Percentiles rank a stretch among this genome's conserved stretches.
Conservation (phyloP, 495 filamentous ascomycete genomes). For the Talaromyces stipitatus region DNA sequence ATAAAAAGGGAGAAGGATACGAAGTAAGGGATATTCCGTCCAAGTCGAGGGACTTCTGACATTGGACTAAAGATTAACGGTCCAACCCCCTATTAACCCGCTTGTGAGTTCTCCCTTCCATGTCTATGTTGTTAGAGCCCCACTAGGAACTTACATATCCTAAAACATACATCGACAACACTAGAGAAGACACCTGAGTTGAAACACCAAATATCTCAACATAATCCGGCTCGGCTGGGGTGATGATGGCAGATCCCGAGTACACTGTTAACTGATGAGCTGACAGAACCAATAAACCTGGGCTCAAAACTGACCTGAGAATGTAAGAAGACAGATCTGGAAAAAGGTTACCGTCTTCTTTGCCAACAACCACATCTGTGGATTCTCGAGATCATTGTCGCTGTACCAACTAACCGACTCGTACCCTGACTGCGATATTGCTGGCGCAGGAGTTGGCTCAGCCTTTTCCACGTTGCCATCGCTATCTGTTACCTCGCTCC, state of each 20-base stretch:
- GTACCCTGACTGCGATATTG: too few relatives aligned
- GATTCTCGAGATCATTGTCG: slow-evolving; percentile 44
- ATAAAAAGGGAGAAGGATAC: slow-evolving; percentile 39
- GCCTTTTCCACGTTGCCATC: too few relatives aligned
- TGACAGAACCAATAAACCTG: too few relatives aligned
- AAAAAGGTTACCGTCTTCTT: slow-evolving; percentile 17
- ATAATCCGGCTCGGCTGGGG: slow-evolving; percentile 20
- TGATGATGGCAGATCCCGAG: slow-evolving; percentile 26
- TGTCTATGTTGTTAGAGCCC: too few relatives aligned
- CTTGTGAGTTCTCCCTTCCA: too few relatives aligned
- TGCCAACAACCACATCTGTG: slow-evolving; percentile 44
- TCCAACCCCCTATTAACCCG: too few relatives aligned
- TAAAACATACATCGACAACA: slow-evolving; percentile 46
- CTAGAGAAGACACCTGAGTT: slow-evolving; percentile 30
- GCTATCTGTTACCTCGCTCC: too few relatives aligned
- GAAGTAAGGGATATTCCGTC: slow-evolving; percentile 39
- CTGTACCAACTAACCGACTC: slow-evolving; percentile 55
- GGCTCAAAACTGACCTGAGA: too few relatives aligned
- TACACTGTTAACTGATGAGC: too few relatives aligned
- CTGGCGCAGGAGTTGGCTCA: too few relatives aligned
- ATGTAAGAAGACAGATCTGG: slow-evolving; percentile 27
- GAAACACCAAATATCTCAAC: slow-evolving; percentile 35
- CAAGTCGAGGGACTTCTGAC: slow-evolving; percentile 36
- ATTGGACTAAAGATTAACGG: slow-evolving; percentile 39
- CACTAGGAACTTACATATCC: too few relatives aligned